phyloP scores from a whole-genome alignment of 2,329 filamentous ascomycete genomes.

The Hypoxylon sp. region DNA sequence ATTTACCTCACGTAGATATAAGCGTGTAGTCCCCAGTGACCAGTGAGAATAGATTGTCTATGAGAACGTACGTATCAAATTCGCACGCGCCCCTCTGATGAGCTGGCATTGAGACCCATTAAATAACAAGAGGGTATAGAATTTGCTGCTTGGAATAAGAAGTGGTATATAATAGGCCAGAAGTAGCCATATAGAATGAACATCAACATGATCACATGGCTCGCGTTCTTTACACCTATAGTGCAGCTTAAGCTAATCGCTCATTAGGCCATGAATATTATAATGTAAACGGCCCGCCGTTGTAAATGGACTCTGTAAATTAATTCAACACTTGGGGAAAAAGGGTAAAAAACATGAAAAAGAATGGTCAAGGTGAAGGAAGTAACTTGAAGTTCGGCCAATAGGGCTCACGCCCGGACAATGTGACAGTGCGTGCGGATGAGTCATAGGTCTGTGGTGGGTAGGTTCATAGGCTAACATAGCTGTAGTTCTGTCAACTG shows the following conservation, averaged over 20 bases:
- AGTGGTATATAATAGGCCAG: too few species aligned
- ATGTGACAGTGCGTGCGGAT: slow-evolving; percentile 2
- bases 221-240: too few species aligned
- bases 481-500: background rate
- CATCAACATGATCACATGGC: too few species aligned
- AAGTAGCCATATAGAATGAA: too few species aligned
- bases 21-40: too few species aligned
- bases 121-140: too few species aligned
- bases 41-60: background rate
- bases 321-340: background rate
- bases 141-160: too few species aligned
- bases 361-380: background rate
- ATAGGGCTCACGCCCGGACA: slow-evolving; percentile 1
- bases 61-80: background rate
- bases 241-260: background rate
- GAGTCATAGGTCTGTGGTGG: slow-evolving; percentile 9
- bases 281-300: background rate
- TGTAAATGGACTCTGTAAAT: background rate
- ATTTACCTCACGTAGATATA: too few species aligned
- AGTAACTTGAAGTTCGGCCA: slow-evolving; percentile 1
- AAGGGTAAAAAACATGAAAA: background rate
- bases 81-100: too few species aligned
- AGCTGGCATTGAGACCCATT: too few species aligned
- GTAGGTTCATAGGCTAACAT: slow-evolving; percentile 18
- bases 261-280: background rate